Evolutionary conservation across 352 stramenopile species (phyloP).

Genomic region (Pythium insidiosum): DNA sequence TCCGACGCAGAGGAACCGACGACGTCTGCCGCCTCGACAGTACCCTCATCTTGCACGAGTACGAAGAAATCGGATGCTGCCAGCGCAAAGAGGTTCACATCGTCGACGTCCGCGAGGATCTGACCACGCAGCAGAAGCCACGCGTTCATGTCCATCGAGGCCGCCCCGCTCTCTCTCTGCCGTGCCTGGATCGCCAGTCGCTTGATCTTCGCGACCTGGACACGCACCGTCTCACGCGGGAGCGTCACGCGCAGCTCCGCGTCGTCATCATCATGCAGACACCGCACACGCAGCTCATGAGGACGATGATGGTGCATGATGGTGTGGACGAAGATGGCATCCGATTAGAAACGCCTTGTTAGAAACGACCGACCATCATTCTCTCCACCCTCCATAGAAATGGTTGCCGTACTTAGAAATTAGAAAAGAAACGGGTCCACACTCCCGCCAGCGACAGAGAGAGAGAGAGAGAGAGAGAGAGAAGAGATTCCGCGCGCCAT

Average conservation of each 20-base stretch:
- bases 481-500: too few relatives aligned
- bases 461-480: too few relatives aligned
- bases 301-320: not conserved
- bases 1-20: not conserved
- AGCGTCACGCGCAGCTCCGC: slow-evolving; percentile 45
- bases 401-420: too few relatives aligned
- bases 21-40: too few relatives aligned
- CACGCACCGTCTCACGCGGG: slow-evolving; percentile 23
- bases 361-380: too few relatives aligned
- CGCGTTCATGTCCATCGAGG: slow-evolving; percentile 13
- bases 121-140: slow-evolving; percentile 47
- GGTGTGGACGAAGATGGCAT: too few relatives aligned
- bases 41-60: slow-evolving; percentile 24
- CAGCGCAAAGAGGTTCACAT: slow-evolving; percentile 49
- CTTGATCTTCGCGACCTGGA: slow-evolving; percentile 48
- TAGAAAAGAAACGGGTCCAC: too few relatives aligned
- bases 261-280: slow-evolving; percentile 38
- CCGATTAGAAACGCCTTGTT: too few relatives aligned
- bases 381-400: too few relatives aligned
- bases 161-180: not conserved
- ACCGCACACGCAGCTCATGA: slow-evolving; percentile 36
- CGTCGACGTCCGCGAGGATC: slow-evolving; percentile 49
- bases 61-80: slow-evolving; percentile 50
- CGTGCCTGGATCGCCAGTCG: not conserved
- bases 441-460: too few relatives aligned